Conservation (phyloP, 2,329 filamentous ascomycete genomes). For the Paracorniculantispora psalliotae region DNA sequence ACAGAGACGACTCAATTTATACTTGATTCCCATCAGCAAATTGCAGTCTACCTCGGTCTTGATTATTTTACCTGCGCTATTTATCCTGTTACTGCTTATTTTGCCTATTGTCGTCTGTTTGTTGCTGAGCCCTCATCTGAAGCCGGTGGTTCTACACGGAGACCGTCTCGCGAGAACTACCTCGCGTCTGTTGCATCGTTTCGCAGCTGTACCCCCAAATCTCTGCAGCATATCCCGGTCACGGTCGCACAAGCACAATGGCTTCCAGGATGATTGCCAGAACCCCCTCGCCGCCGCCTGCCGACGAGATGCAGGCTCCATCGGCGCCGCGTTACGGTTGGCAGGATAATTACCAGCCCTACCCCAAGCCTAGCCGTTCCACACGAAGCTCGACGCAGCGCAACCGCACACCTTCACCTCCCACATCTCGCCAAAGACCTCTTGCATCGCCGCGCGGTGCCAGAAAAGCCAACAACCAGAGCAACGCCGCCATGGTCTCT, state of each 20-base stretch:
- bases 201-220: background rate
- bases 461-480: slow-evolving; percentile 27
- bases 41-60: slow-evolving; percentile 6
- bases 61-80: background rate
- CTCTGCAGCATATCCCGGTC: background rate
- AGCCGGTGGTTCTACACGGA: background rate
- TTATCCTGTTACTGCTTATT: slow-evolving; percentile 3
- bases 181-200: background rate
- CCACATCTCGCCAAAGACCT: slow-evolving; percentile 29
- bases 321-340: slow-evolving; percentile 64
- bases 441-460: slow-evolving; percentile 28
- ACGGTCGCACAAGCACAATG: slow-evolving; percentile 25
- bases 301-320: slow-evolving; percentile 53
- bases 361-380: slow-evolving; percentile 57
- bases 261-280: slow-evolving; percentile 22
- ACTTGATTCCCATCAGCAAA: background rate
- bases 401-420: slow-evolving; percentile 53
- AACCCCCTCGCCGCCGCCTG: slow-evolving; percentile 56
- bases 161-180: slow-evolving; percentile 3
- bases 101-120: background rate
- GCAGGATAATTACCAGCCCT: slow-evolving; percentile 67
- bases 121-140: background rate
- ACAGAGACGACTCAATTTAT: slow-evolving; percentile 7
- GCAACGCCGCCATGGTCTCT: slow-evolving; percentile 31
- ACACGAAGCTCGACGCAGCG: slow-evolving; percentile 56